Base-by-base conservation (phyloP, 2,329 filamentous ascomycete genomes). In the Coniochaeta sp. region DNA sequence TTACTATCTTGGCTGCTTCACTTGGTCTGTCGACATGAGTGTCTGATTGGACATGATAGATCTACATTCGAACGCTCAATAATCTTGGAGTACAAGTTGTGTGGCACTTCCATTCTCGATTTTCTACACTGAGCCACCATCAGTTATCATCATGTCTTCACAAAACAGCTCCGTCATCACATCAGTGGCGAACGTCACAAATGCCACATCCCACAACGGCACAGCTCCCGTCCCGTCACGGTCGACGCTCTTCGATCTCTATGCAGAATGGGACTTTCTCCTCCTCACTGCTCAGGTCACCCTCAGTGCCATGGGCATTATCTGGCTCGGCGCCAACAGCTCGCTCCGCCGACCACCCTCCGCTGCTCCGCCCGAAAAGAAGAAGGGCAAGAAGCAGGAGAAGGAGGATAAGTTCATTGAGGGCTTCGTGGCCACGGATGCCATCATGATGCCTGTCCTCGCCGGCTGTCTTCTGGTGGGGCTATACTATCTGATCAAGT, bases 401-500 rank as follows among this genome's bases (percentile, higher is more conserved):
- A 79, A 84, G 12, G 80, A 82, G 19, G 78, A 85, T 22, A 77
- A 81, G 59, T 79, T 82, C 31, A 75, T 79, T 17, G 82, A 86
- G 62, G 88, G 88, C 0, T 74, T 96, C 58, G 81, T 86, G 9
- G 86, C 89, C 1, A 87, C 84, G 0, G 93, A 98, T 73, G 93
- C 91, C 56, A 84, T 98, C 65, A 73, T 96, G 67, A 90, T 97
- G 64, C 95, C 93, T 1, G 66, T 97, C 34, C 78, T 92, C 59
- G 93, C 92, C 6, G 91, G 87, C 1, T 69, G 79, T 11, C 85
- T 88, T 1, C 83, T 98, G 9, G 81, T 73, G 47, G 86, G 86
- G 6, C 79, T 98, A 14, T 98, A 98, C 77, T 88, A 93, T 67
- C 79, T 96, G 62, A 91, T 98, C 70, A 91, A 96, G 72, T 95